Conservation (phyloP, 176 grass and related monocot genomes). For the Musa troglodytarum region DNA sequence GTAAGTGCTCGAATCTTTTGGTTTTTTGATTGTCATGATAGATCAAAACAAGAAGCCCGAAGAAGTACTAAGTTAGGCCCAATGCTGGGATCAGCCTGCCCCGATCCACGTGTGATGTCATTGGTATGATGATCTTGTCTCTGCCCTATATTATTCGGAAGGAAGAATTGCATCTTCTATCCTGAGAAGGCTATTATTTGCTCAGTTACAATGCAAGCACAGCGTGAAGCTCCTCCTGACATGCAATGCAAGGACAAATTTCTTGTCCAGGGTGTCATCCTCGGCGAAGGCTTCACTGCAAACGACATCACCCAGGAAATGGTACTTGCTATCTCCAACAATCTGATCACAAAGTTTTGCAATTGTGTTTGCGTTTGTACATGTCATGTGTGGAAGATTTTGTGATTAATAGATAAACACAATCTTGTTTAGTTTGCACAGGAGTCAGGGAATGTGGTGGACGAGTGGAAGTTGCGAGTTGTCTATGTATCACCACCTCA, state of each 20-base stretch:
- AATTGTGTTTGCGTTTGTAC: not conserved
- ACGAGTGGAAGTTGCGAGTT: conserved; percentile 45
- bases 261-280: conserved; percentile 46
- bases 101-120: conserved; percentile 34
- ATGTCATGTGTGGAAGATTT: not conserved
- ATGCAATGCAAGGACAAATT: conserved; percentile 80
- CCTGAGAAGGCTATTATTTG: conserved; percentile 4
- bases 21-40: conserved; percentile 20
- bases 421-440: conserved; percentile 35
- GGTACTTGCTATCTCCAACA: conserved; percentile 11
- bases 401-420: not conserved
- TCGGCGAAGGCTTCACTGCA: conserved; percentile 17
- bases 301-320: conserved; percentile 45
- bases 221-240: conserved; percentile 36
- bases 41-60: conserved; percentile 66
- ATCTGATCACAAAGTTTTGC: not conserved
- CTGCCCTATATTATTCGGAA: conserved; percentile 1
- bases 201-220: conserved; percentile 61
- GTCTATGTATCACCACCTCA: conserved; percentile 45
- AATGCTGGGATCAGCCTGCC: conserved; percentile 49
- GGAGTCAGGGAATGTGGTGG: conserved; percentile 27
- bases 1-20: conserved; percentile 3
- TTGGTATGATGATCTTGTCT: conserved; percentile 35
- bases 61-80: conserved; percentile 63
- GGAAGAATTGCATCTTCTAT: not conserved